Evolutionary conservation across 768 basidiomycete genomes (phyloP).

Genomic region (Mycena rosella): DNA sequence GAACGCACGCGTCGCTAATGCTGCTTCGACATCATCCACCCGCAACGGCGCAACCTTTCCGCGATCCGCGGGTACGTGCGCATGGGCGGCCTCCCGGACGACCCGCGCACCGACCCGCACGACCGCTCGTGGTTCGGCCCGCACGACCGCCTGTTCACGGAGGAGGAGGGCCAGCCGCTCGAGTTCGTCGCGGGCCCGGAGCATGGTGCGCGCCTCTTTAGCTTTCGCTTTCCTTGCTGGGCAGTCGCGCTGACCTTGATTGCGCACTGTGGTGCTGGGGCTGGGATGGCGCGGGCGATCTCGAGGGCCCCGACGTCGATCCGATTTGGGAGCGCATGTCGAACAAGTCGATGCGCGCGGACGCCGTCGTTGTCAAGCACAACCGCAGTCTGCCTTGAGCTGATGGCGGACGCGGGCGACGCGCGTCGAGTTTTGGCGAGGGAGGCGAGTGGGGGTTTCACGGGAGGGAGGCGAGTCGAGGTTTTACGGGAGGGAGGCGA

Average conservation of each 20-base stretch:
- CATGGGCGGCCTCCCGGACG: slow-evolving; percentile 96
- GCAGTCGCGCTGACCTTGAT: neutral
- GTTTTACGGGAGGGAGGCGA: too few species aligned
- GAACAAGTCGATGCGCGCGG: slow-evolving; percentile 66
- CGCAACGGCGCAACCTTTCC: slow-evolving; percentile 89
- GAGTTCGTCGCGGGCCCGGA: slow-evolving; percentile 86
- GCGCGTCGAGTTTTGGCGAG: too few species aligned
- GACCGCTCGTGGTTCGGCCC: slow-evolving; percentile 99
- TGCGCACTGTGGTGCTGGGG: slow-evolving; percentile 98
- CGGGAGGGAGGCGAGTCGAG: too few species aligned
- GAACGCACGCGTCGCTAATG: slow-evolving; percentile 62
- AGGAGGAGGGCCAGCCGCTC: slow-evolving; percentile 85
- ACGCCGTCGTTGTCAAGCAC: slow-evolving; percentile 80
- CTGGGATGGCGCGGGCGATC: slow-evolving; percentile 98
- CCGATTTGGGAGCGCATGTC: slow-evolving; percentile 95
- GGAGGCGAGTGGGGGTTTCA: too few species aligned
- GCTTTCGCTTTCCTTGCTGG: neutral
- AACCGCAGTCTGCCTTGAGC: slow-evolving; percentile 58
- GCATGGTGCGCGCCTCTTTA: slow-evolving; percentile 74
- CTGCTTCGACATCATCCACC: slow-evolving; percentile 97
- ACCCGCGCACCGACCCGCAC: slow-evolving; percentile 96
- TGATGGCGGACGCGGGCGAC: too few species aligned
- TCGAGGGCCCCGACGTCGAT: slow-evolving; percentile 98
- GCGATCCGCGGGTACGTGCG: slow-evolving; percentile 94
- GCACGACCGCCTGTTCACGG: slow-evolving; percentile 92